Conservation (phyloP, 192 early-diverging fungal genomes). For the Dissophora globulifera region DNA sequence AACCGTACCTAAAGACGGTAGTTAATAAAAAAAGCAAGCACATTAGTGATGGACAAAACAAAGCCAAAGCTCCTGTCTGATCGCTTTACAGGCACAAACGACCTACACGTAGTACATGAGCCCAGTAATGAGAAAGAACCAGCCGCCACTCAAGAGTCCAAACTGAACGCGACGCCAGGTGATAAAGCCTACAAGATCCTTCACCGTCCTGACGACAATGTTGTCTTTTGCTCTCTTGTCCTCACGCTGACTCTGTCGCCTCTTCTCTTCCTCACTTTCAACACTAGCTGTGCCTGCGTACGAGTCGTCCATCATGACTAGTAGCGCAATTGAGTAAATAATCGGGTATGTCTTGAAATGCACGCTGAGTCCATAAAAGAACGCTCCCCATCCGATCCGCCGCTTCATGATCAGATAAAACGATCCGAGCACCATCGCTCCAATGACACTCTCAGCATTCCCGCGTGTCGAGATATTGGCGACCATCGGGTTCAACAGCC, state of each 20-base stretch:
- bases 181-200: conserved; percentile 52
- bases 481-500: conserved; percentile 96
- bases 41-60: too few species aligned
- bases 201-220: conserved; percentile 15
- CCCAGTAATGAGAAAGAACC: conserved; percentile 71
- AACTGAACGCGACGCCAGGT: conserved; percentile 69
- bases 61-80: too few species aligned
- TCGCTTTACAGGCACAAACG: too few species aligned
- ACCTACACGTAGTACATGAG: conserved; percentile 77
- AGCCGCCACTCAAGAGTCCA: conserved; percentile 67
- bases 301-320: conserved; percentile 71
- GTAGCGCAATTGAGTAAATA: conserved; percentile 89
- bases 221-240: conserved; percentile 3
- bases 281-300: conserved; percentile 36
- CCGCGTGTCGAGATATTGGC: conserved; percentile 97
- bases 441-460: conserved; percentile 89
- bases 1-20: conserved; percentile 69
- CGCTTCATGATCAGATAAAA: conserved; percentile 75
- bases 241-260: neutral
- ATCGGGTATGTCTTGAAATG: conserved; percentile 99
- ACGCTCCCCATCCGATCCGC: conserved; percentile 62
- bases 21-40: neutral
- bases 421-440: conserved; percentile 78
- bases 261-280: conserved; percentile 17
- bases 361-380: conserved; percentile 89